Conservation (phyloP, 768 basidiomycete genomes). For the Boletus reticuloceps region DNA sequence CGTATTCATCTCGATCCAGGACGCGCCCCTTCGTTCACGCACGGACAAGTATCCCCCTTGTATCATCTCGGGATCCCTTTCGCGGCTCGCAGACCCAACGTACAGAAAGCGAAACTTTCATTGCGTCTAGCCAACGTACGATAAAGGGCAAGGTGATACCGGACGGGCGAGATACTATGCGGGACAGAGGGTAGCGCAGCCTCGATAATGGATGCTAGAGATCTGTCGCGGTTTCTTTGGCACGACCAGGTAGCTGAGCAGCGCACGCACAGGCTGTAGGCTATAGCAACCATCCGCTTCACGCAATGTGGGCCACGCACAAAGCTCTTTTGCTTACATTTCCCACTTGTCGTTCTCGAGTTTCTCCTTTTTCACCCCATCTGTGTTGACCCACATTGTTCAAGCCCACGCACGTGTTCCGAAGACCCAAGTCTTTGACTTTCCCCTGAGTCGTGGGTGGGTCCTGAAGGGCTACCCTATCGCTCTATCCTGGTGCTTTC, state of each 20-base stretch:
- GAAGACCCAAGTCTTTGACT: constrained; percentile 44
- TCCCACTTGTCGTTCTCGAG: constrained; percentile 31
- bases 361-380: constrained; percentile 6
- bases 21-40: constrained; percentile 12
- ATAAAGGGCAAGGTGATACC: constrained; percentile 47
- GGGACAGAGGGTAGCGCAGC: constrained; percentile 8
- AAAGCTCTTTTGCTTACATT: constrained; percentile 25
- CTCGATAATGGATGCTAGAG: constrained; percentile 38
- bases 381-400: constrained; percentile 23
- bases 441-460: constrained; percentile 27
- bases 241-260: constrained; percentile 35
- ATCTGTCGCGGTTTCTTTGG: constrained; percentile 44
- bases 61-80: constrained; percentile 52
- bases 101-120: constrained; percentile 29
- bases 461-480: constrained; percentile 8
- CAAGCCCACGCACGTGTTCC: constrained; percentile 42
- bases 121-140: constrained; percentile 18
- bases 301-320: constrained; percentile 34
- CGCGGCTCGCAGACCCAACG: constrained; percentile 17
- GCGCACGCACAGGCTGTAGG: constrained; percentile 35
- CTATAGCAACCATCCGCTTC: constrained; percentile 1
- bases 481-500: constrained; percentile 54
- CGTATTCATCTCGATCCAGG: constrained; percentile 33
- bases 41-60: constrained; percentile 49
- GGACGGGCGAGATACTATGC: constrained; percentile 44